Percentiles rank a stretch among this genome's conserved stretches.
Conservation (phyloP, 192 early-diverging fungal species). For the Gonapodya sp. region DNA sequence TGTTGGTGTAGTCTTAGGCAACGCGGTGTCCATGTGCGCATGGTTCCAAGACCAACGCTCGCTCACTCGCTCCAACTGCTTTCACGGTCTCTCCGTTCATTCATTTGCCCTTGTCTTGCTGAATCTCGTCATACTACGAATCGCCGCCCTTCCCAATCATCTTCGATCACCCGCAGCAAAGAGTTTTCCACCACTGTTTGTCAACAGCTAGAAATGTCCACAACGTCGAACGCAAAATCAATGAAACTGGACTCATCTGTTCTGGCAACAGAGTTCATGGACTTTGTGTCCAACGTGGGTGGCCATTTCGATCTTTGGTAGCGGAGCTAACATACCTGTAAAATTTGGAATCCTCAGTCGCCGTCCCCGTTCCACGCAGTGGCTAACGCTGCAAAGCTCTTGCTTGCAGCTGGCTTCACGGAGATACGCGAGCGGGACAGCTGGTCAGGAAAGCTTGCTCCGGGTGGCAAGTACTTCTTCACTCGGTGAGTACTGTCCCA, state of each 20-base stretch:
- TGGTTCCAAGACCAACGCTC: not conserved
- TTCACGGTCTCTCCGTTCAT: not conserved
- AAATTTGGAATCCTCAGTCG: conserved; percentile 2
- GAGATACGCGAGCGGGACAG: conserved; percentile 83
- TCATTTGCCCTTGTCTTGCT: not conserved
- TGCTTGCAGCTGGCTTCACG: conserved; percentile 67
- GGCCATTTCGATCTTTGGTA: too few relatives aligned
- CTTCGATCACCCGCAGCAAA: not conserved
- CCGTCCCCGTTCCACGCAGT: conserved; percentile 97
- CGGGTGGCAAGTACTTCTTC: conserved; percentile 89
- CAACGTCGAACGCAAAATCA: not conserved
- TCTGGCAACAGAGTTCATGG: not conserved
- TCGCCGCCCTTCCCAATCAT: not conserved
- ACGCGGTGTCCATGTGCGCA: not conserved
- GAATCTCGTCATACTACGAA: too few relatives aligned
- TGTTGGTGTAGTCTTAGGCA: not conserved
- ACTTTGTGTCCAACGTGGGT: not conserved
- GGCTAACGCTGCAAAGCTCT: conserved; percentile 59
- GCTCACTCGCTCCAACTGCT: not conserved
- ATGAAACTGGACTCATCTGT: not conserved
- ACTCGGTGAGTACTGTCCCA: conserved; percentile 64
- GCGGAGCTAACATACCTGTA: too few relatives aligned
- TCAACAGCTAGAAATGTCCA: too few relatives aligned
- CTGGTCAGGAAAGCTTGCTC: conserved; percentile 63
- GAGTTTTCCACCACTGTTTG: not conserved